These are phyloP conservation scores for Pythium folliculosum DNA, from an alignment of 352 stramenopile genomes.

Conservation along the genomic window DNA sequence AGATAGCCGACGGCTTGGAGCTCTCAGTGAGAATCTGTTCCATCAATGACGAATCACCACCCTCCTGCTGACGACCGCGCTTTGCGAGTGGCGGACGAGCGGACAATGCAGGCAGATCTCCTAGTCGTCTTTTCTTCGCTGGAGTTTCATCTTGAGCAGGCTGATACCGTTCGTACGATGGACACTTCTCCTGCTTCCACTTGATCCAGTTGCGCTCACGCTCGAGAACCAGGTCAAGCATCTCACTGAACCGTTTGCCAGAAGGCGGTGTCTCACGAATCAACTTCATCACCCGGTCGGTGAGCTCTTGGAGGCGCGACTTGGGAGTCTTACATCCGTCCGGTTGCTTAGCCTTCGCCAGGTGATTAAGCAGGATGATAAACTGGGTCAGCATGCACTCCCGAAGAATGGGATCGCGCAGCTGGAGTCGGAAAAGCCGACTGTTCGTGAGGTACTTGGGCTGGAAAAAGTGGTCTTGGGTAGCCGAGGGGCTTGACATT, in stretches of 20 bases:
- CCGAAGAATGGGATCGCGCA: slow-evolving; percentile 88
- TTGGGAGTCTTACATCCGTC: slow-evolving; percentile 52
- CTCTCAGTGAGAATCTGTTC: slow-evolving; percentile 81
- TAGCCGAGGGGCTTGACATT: slow-evolving; percentile 6
- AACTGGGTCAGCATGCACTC: slow-evolving; percentile 90
- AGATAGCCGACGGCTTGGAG: slow-evolving; percentile 69
- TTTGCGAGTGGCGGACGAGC: slow-evolving; percentile 33
- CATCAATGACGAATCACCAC: slow-evolving; percentile 49
- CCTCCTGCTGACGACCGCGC: slow-evolving; percentile 17
- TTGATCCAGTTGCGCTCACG: slow-evolving; percentile 90
- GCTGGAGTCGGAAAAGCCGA: slow-evolving; percentile 88
- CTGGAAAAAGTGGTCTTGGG: slow-evolving; percentile 88
- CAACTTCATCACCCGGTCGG: slow-evolving; percentile 73
- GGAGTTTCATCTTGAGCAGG: slow-evolving; percentile 21
- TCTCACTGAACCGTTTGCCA: slow-evolving; percentile 86
- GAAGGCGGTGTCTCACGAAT: slow-evolving; percentile 86
- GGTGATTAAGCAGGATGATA: slow-evolving; percentile 79
- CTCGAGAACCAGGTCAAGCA: slow-evolving; percentile 84
- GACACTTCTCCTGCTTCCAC: slow-evolving; percentile 91
- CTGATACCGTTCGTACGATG: slow-evolving; percentile 66
- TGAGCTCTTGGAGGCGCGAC: slow-evolving; percentile 57
- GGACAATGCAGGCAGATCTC: slow-evolving; percentile 30
- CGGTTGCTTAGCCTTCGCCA: slow-evolving; percentile 62
- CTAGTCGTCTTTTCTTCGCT: slow-evolving; percentile 46
- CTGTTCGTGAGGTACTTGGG: slow-evolving; percentile 93